phyloP scores from a whole-genome alignment of 768 basidiomycete genomes.

The Trametes villosa region DNA sequence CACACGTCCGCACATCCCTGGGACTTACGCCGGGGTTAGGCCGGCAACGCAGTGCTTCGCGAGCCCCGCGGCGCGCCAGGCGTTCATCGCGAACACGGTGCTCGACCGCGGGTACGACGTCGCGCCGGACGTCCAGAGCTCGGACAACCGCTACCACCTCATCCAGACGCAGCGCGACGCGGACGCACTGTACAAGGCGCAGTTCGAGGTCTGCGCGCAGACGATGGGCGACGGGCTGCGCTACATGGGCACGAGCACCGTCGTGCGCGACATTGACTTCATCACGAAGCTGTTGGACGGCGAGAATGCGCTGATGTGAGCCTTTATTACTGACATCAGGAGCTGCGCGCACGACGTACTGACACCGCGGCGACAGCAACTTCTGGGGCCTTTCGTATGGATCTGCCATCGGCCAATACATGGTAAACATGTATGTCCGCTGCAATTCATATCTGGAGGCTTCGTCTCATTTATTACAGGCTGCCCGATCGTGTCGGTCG shows the following conservation, averaged over 20 bases:
- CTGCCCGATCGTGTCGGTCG: slow-evolving; percentile 37
- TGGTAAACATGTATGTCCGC: slow-evolving; percentile 37
- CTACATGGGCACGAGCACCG: slow-evolving; percentile 36
- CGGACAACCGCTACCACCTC: slow-evolving; percentile 27
- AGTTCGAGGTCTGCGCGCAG: slow-evolving; percentile 16
- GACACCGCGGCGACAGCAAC: slow-evolving; percentile 23
- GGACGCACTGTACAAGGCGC: slow-evolving; percentile 29
- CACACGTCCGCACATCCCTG: background rate
- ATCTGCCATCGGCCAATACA: slow-evolving; percentile 36
- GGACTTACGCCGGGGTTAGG: slow-evolving; percentile 9
- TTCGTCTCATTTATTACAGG: slow-evolving; percentile 15
- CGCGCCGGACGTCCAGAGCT: slow-evolving; percentile 27
- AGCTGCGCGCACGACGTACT: background rate
- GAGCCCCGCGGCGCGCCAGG: slow-evolving; percentile 26
- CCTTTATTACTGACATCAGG: slow-evolving; percentile 14
- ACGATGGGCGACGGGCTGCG: slow-evolving; percentile 31
- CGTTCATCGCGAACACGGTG: slow-evolving; percentile 33
- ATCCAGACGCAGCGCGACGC: slow-evolving; percentile 27
- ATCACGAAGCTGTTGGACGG: slow-evolving; percentile 33
- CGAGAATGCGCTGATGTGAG: slow-evolving; percentile 20
- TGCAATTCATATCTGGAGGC: background rate
- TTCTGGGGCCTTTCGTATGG: slow-evolving; percentile 40
- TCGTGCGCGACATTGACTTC: slow-evolving; percentile 38
- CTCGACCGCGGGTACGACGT: slow-evolving; percentile 33
- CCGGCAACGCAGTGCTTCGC: slow-evolving; percentile 35